Conservation (phyloP, 1,139 yeast genomes). For the Taphrina flavorubra region DNA sequence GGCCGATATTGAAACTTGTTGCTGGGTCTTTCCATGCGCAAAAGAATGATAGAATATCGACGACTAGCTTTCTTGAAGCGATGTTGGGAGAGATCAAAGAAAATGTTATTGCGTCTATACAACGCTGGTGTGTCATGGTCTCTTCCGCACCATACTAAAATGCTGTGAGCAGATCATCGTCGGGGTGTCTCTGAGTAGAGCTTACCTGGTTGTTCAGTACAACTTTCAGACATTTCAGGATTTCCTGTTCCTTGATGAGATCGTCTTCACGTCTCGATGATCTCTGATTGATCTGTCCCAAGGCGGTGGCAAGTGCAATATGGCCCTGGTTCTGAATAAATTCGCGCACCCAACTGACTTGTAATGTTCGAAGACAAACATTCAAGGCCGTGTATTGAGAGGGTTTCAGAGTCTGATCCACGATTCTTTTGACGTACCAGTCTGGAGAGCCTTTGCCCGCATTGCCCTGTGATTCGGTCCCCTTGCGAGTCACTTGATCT, state of each 20-base stretch:
- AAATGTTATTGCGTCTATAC: constrained; percentile 65
- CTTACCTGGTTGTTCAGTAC: constrained; percentile 58
- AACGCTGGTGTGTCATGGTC: constrained; percentile 59
- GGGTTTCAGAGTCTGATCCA: constrained; percentile 71
- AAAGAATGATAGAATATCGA: constrained; percentile 70
- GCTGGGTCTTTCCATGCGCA: constrained; percentile 60
- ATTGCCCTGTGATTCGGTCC: constrained; percentile 52
- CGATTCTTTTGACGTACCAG: constrained; percentile 74
- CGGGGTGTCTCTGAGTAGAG: not conserved
- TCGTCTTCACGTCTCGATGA: constrained; percentile 52
- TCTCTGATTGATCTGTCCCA: constrained; percentile 56
- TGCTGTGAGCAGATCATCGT: not conserved
- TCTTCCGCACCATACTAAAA: constrained; percentile 60
- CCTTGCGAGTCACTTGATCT: constrained; percentile 46
- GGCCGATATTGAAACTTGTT: constrained; percentile 53
- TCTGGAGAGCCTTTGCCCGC: constrained; percentile 61
- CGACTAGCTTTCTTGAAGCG: constrained; percentile 76
- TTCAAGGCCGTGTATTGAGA: constrained; percentile 81
- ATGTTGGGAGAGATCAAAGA: constrained; percentile 69
- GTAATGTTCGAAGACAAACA: constrained; percentile 91
- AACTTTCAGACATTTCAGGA: constrained; percentile 68
- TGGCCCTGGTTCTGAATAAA: constrained; percentile 89
- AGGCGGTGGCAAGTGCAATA: constrained; percentile 71
- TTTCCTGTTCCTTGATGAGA: constrained; percentile 64
- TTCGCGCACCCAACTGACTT: constrained; percentile 83